A percentile compares a stretch with the other conserved stretches of the same genome.
Conservation (phyloP, 2,329 filamentous ascomycete genomes). For the Calonectria hongkongensis region DNA sequence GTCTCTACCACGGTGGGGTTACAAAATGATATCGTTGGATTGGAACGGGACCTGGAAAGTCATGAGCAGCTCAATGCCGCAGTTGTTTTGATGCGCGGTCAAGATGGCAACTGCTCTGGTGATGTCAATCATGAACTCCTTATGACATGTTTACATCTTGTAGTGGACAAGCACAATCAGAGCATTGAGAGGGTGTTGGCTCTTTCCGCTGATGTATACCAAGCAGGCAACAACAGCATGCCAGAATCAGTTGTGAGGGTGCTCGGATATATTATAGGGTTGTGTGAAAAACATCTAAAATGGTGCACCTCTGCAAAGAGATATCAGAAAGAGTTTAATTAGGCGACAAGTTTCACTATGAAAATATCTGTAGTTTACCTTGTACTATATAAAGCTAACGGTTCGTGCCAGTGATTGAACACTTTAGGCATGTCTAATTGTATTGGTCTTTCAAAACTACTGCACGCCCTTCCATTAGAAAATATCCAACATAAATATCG, state of each 20-base stretch:
- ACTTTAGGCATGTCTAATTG: no score
- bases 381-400: no score
- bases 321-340: not conserved
- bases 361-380: no score
- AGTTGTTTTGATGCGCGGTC: not conserved
- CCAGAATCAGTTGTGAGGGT: not conserved
- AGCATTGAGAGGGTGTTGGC: not conserved
- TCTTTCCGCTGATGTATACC: not conserved
- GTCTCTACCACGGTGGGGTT: conserved; percentile 9
- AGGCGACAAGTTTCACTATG: no score
- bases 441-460: no score
- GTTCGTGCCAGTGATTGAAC: no score
- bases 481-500: no score
- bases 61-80: not conserved
- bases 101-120: not conserved
- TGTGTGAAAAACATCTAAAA: conserved; percentile 18
- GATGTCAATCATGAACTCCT: not conserved
- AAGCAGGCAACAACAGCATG: not conserved
- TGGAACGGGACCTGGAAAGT: conserved; percentile 11
- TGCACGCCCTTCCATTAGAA: no score
- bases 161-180: not conserved
- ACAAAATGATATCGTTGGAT: conserved; percentile 28
- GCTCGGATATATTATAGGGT: not conserved
- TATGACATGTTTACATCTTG: not conserved
- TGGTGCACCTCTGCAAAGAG: conserved; percentile 45